Evolutionary conservation across 2,329 filamentous ascomycete species (phyloP).

Genomic region (Tolypocladium amazonense): DNA sequence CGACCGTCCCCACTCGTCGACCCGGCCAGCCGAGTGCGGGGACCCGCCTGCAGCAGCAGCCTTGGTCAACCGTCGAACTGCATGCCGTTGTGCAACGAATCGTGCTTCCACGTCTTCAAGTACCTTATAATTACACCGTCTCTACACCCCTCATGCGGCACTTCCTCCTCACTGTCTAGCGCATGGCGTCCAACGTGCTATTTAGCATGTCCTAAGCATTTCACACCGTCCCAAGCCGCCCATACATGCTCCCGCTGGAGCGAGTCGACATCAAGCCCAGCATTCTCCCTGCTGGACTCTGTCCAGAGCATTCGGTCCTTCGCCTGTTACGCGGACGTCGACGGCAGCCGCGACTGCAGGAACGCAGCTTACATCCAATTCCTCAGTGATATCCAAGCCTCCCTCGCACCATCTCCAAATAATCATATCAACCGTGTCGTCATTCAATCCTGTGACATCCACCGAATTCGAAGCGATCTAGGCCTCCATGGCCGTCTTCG

Average conservation of each 20-base stretch:
- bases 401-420: not conserved
- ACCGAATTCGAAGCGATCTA: not conserved
- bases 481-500: not conserved
- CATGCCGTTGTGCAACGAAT: too few species aligned
- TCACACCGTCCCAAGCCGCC: not conserved
- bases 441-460: conserved; percentile 5
- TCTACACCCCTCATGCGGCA: not conserved
- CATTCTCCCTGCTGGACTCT: not conserved
- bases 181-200: not conserved
- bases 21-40: not conserved
- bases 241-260: not conserved
- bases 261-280: not conserved
- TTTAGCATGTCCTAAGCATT: not conserved
- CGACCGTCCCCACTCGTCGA: not conserved
- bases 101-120: not conserved
- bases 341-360: not conserved
- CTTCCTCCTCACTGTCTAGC: not conserved
- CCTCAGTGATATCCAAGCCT: not conserved
- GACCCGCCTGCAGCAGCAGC: too few species aligned
- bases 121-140: not conserved
- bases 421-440: conserved; percentile 6
- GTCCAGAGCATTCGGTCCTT: not conserved
- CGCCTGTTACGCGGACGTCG: not conserved
- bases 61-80: too few species aligned
- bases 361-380: not conserved